phyloP scores from a whole-genome alignment of 2,329 filamentous ascomycete genomes.

The Tricladium varicosporioides region DNA sequence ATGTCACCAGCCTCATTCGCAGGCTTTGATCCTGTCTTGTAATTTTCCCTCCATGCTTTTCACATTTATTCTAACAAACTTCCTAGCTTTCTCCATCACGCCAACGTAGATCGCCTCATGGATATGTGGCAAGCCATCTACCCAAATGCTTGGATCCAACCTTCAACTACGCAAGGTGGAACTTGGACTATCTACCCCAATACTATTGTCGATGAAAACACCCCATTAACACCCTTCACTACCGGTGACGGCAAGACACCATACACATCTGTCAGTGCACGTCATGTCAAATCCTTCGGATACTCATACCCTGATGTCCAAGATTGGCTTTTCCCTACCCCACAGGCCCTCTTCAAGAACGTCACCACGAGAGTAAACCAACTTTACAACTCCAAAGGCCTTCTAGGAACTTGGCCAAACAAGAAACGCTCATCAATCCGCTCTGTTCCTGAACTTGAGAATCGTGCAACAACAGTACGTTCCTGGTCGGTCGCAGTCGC shows the following conservation, averaged over 20 bases:
- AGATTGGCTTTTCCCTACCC: slow-evolving; percentile 42
- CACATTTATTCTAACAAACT: not conserved
- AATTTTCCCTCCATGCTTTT: slow-evolving; percentile 15
- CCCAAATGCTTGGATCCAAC: slow-evolving; percentile 26
- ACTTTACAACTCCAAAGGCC: slow-evolving; percentile 39
- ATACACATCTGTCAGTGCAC: slow-evolving; percentile 27
- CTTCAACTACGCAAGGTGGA: slow-evolving; percentile 29
- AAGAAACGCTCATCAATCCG: not conserved
- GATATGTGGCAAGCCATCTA: slow-evolving; percentile 44
- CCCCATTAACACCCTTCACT: slow-evolving; percentile 42
- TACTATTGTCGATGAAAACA: slow-evolving; percentile 37
- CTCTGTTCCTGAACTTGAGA: not conserved
- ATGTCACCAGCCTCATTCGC: slow-evolving; percentile 40
- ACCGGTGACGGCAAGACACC: slow-evolving; percentile 46
- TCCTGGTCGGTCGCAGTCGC: not conserved
- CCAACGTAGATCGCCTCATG: not conserved
- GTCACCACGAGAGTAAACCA: slow-evolving; percentile 57
- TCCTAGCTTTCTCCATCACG: not conserved
- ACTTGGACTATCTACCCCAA: slow-evolving; percentile 27
- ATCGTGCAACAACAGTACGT: not conserved
- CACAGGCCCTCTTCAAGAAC: slow-evolving; percentile 57
- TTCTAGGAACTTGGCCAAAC: not conserved
- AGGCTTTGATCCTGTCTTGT: slow-evolving; percentile 45
- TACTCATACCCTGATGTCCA: slow-evolving; percentile 24
- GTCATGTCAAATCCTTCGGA: slow-evolving; percentile 3